Conservation (phyloP, 164 flowering plant genomes). For the Magnolia sinica region DNA sequence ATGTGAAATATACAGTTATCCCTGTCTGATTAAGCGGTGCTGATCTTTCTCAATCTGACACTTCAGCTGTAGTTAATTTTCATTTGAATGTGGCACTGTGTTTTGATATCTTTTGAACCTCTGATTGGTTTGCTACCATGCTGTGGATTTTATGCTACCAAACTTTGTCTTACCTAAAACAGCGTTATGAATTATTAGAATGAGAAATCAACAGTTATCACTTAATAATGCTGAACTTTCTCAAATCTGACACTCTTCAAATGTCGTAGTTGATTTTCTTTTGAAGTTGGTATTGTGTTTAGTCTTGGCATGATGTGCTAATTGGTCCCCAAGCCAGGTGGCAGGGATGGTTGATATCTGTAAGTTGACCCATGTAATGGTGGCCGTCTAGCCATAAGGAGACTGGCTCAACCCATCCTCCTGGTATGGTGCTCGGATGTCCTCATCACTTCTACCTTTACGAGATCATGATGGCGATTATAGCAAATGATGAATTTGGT, state of each 20-base stretch:
- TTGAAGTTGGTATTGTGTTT: background rate
- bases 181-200: background rate
- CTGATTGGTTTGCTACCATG: background rate
- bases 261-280: background rate
- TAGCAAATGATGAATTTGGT: no score
- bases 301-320: background rate
- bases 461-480: no score
- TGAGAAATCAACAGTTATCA: conserved; percentile 1
- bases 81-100: no score
- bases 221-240: background rate
- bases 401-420: no score
- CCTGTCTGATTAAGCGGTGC: conserved; percentile 5
- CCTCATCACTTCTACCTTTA: no score
- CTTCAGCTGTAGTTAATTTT: background rate
- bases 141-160: background rate
- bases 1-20: conserved; percentile 7
- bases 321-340: no score
- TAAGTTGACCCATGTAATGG: no score
- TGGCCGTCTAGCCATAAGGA: no score
- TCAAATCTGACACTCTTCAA: background rate
- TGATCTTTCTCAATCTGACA: conserved; percentile 2
- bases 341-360: no score
- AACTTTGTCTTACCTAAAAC: background rate
- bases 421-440: no score
- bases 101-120: background rate